Base-by-base conservation (phyloP, 2,329 filamentous ascomycete species). In the Tolypocladium sp. region DNA sequence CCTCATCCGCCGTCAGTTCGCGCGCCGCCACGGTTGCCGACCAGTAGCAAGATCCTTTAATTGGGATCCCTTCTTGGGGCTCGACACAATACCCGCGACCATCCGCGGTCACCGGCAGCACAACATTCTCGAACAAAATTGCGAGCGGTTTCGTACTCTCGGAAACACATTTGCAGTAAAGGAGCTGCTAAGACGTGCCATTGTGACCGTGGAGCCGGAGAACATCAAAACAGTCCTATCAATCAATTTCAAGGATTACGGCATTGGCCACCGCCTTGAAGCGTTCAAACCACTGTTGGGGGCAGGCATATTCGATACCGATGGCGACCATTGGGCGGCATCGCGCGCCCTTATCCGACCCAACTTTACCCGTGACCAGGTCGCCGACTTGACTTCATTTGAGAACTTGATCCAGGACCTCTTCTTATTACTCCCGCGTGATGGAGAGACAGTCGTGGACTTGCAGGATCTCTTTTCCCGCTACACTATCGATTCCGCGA, bases 401-500 rank as follows among this genome's bases (percentile, higher is more conserved):
- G 68, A 70, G 59, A 22, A 20, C 15, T 63, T 63, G 22, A 57
- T 67, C 12, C 56, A 63, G 41, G 57, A 63, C 12, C 71, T 80
- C 41, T 69, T 87, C 17, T 5, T 54, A 7, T 17, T 57, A 13
- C 55, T 68, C 5, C 66, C 67, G 4, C 49, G 25, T 1, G 56
- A 64, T 35, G 63, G 60, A 10, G 25, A 37, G 20, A 63, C 61
- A 67, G 27, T 49, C 2, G 2, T 72, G 13, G 79, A 85, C 60
- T 66, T 86, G 15, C 78, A 82, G 57, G 74, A 77, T 3, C 70
- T 84, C 2, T 84, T 85, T 68, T 84, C 83, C 66, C 73, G 75
- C 57, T 71, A 84, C 33, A 83, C 82, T 0, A 74, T 86, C 33
- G 65, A 67, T 38, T 82, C 85, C 61, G 78, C 82, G 0, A 85